Evolutionary conservation across 169 alveolate genomes (phyloP), one percentile per base, ranked within the genome.

Genomic region (Plasmodium vivax): DNA sequence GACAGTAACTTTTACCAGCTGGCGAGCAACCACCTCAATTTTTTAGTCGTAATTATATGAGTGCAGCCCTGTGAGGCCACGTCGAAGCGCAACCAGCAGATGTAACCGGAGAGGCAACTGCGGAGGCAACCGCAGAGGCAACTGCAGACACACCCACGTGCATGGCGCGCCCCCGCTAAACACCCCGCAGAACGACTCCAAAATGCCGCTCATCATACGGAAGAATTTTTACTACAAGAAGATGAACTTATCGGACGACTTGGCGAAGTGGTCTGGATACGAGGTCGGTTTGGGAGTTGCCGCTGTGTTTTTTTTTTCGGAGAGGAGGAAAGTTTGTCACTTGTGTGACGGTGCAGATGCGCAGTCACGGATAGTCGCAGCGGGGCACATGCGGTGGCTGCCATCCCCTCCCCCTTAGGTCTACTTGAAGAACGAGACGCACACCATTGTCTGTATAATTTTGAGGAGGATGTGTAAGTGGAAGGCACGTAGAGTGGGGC

Each of bases 191-290:
- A 51, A 74, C 34, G 80, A 14, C 34, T 19, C 45, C 51, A 73
- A n/a, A 68, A n/a, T 74, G n/a, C 92, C 92, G 5, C 75, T 84
- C 47, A 71, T 84, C 54, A 43, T 85, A 32, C 79, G 81, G 27
- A 85, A 75, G 51, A 73, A 77, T 32, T 62, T 85, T 16, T 92
- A 95, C 81, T 27, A 81, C 43, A 95, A 95, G 72, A 92, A 83
- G 72, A 92, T 92, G 96, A 92, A 95, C 62, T 84, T 95, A 19
- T 51, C 95, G 16, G 96, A 92, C 43, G 96, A 95, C 27, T 56
- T 91, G 32, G 92, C 96, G 12, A 81, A 82, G 74, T 91, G 93
- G 95, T 45, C 94, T 16, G 95, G 94, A 41, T 91, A 82, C 58
- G 94, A 93, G 85, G 92, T 75, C 58, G 41, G 62, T 5, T 14